Base-by-base conservation (phyloP, 2,329 filamentous ascomycete genomes). In the Microdochium paspali region DNA sequence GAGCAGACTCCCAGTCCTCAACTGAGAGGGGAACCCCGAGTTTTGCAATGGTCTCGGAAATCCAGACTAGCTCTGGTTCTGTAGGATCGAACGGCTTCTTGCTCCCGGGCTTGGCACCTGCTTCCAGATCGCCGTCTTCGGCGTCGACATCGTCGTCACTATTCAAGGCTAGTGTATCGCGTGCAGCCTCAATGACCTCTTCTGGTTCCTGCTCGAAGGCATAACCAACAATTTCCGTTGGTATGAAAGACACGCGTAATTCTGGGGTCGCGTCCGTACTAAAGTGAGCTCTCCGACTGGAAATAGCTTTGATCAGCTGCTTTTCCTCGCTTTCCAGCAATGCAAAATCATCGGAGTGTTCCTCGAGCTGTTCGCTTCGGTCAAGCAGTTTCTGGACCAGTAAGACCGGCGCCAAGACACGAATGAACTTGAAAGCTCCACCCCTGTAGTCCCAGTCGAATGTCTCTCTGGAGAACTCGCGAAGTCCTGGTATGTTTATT, bases 371-470 rank as follows among this genome's bases (percentile, higher is more conserved):
- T 60, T 62, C 24, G 61, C 65, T 49, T 60, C 70, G 47, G 62
- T 65, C 52, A 53, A 71, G 63, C 53, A 82, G 71, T 50, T 77
- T 81, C 50, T 77, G 79, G 13, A 81, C 72, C 2, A 97, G 70
- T 1, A 97, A 67, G 7, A 84, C 82, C 10, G 89, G 87, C 0
- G 89, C 85, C 10, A 97, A 69, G 24, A 87, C 84, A 13, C 84
- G 79, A 24, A 95, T 82, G 51, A 95, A 87, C 59, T 95, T 95
- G 58, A 85, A 79, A 15, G 90, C 90, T 1, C 90, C 91, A 45
- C 76, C 76, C 24, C 82, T 77, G 56, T 82, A 85, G 4, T 77
- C 80, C 93, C 93, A 98, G 50, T 90, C 89, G 54, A 98, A 94
- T 0, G 84, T 84, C 52, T 94, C 83, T 1, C 77, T 75, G 0